Base-by-base conservation (phyloP, 2,329 filamentous ascomycete species). In the Celoporthe dispersa region DNA sequence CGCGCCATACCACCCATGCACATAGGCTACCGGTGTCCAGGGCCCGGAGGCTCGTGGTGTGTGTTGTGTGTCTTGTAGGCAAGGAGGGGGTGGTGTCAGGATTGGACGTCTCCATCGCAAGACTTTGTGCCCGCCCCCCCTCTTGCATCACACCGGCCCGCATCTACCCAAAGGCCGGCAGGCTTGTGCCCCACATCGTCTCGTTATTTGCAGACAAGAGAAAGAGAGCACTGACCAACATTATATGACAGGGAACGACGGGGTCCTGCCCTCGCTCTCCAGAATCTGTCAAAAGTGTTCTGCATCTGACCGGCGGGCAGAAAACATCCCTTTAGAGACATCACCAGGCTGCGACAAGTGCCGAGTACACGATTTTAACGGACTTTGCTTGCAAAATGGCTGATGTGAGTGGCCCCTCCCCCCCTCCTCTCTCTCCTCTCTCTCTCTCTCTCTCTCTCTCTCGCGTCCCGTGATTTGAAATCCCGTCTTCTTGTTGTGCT, bases 81-180 rank as follows among this genome's bases (percentile, higher is more conserved):
- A 5, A 31, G 4, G 28, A 31, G 53, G 53, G 53, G 53, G 53
- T 57, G 53, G 53, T 57, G 53, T 57, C 53, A 57, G 53, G 53
- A 19, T 57, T 28, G 28, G 25, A 41, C 25, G 25, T 14, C 39
- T 41, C 61, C 61, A 64, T 51, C 41, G n/a, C 37, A 64, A 64
- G 61, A 64, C 48, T 31, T 60, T 53, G 55, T 63, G 55, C 64
- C 66, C 51, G 68, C 61, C 68, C 70, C 12, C 44, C 66, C 70
- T 71, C 70, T 71, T 71, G 70, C 70, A 71, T 71, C 68, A 71
- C 70, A 65, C 65, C 63, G 70, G 65, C 70, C 70, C 70, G 70
- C 70, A 68, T 71, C 70, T 70, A 64, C 68, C 67, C 61, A 71
- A 68, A 39, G 64, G 64, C 65, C 70, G 55, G 68, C 68, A 70